Base-by-base conservation (phyloP, 257 asterid genomes). In the Ilex asprella region DNA sequence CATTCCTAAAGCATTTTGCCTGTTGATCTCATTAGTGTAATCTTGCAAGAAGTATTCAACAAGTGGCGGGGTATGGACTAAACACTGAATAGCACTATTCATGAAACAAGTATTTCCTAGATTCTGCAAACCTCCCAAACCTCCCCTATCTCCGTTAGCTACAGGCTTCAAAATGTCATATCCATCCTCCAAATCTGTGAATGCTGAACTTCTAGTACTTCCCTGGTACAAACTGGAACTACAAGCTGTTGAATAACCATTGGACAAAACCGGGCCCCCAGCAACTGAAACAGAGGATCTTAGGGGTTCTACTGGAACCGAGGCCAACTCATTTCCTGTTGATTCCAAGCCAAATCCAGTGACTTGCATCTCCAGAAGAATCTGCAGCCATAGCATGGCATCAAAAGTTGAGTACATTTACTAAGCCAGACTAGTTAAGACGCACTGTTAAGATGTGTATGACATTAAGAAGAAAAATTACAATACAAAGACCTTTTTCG, bases 71-170 rank as follows among this genome's bases (percentile, higher is more conserved):
- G 99, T 93, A 75, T 93, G 99, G 78, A 82, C 99, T 72, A 93
- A 79, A 80, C 99, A 93, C 73, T 93, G 99, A 67, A 93, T 77
- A 53, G 97, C 67, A 78, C 99, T 93, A 70, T 93, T 93, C 99
- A 93, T 93, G 77, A 93, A 93, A 83, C 99, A 93, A 53, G 99
- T 93, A 71, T 93, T 93, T 66, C 99, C 99, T 81, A 93, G 76
- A 75, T 93, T 93, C 56, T 86, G 96, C 81, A 93, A 57, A 67
- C 99, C 99, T 56, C 95, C 97, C 76, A 93, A 68, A 56, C 98
- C 98, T 67, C 91, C 86, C 63, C 67, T 75, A n/a, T 83, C 96
- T 47, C 77, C 86, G 76, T 78, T 82, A n/a, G 79, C 61, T 53
- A 62, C 67, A 27, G 70, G 67, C 73, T 73, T 85, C 29, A 70